Evolutionary conservation across 1,284 basidiomycete species (phyloP).

Genomic region (Stereum hirsutum): DNA sequence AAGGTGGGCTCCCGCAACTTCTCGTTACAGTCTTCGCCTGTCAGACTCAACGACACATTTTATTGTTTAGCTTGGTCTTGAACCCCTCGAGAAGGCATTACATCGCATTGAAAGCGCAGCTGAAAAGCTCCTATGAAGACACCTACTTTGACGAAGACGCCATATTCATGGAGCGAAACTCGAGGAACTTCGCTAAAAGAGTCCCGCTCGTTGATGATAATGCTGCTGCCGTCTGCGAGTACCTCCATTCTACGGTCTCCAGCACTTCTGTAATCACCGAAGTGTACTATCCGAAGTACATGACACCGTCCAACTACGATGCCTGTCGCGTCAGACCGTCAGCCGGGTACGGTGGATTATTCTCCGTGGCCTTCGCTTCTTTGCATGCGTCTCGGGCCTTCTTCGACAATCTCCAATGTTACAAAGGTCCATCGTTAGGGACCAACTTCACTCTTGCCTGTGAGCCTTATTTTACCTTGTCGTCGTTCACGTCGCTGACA

Average conservation of each 20-base stretch:
- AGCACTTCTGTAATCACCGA: slow-evolving; percentile 47
- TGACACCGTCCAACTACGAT: slow-evolving; percentile 69
- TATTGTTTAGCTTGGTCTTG: slow-evolving; percentile 58
- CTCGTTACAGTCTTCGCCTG: slow-evolving; percentile 3
- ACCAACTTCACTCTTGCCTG: slow-evolving; percentile 95
- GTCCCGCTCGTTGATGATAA: slow-evolving; percentile 78
- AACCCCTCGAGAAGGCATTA: slow-evolving; percentile 78
- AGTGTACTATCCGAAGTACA: slow-evolving; percentile 88
- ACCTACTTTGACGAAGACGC: slow-evolving; percentile 89
- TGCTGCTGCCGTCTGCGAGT: slow-evolving; percentile 75
- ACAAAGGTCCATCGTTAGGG: slow-evolving; percentile 91
- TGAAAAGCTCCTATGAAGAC: slow-evolving; percentile 74
- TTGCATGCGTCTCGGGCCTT: slow-evolving; percentile 68
- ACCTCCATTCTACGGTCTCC: slow-evolving; percentile 55
- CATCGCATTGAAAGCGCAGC: slow-evolving; percentile 46
- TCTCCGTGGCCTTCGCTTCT: slow-evolving; percentile 83
- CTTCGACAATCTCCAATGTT: slow-evolving; percentile 78
- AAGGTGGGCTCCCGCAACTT: slow-evolving; percentile 41
- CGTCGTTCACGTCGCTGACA: too few relatives aligned
- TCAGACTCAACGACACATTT: slow-evolving; percentile 1
- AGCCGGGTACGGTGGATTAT: slow-evolving; percentile 87
- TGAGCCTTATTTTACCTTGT: too few relatives aligned
- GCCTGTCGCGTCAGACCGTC: slow-evolving; percentile 35
- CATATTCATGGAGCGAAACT: slow-evolving; percentile 97
- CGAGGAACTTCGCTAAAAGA: slow-evolving; percentile 81